Conservation (phyloP, 2,329 filamentous ascomycete species). For the Trichoderma koningii region DNA sequence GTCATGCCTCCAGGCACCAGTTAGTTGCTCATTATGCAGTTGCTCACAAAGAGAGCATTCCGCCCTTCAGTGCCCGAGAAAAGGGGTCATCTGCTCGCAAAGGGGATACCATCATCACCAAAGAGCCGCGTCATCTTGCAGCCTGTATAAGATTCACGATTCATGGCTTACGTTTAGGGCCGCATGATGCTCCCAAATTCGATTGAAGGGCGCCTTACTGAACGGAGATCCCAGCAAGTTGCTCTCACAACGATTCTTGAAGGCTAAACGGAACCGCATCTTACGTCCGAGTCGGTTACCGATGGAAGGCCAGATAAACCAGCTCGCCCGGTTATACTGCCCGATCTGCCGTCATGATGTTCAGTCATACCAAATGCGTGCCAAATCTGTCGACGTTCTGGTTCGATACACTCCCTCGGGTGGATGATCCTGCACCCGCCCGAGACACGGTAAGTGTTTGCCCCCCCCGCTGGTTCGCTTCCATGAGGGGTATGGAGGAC, state of each 20-base stretch:
- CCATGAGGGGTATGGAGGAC: no score
- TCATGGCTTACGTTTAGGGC: background rate
- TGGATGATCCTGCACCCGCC: background rate
- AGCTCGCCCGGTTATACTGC: background rate
- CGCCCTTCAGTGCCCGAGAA: no score
- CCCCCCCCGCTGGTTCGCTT: background rate
- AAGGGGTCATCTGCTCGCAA: no score
- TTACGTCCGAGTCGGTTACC: background rate
- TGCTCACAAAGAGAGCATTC: no score
- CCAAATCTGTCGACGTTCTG: background rate
- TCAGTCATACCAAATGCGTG: no score
- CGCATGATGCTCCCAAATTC: background rate
- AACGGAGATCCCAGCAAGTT: background rate
- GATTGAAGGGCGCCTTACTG: background rate
- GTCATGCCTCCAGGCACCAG: no score
- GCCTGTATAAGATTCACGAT: background rate
- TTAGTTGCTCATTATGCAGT: background rate
- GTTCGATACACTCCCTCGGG: background rate
- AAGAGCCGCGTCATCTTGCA: background rate
- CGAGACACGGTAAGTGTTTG: background rate
- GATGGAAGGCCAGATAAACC: background rate
- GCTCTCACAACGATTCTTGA: background rate
- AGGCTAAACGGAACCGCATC: background rate
- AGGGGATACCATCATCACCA: no score
- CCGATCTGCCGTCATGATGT: background rate